Conservation (phyloP, 78 protist species). For the Chrysochromulina tobinii region DNA sequence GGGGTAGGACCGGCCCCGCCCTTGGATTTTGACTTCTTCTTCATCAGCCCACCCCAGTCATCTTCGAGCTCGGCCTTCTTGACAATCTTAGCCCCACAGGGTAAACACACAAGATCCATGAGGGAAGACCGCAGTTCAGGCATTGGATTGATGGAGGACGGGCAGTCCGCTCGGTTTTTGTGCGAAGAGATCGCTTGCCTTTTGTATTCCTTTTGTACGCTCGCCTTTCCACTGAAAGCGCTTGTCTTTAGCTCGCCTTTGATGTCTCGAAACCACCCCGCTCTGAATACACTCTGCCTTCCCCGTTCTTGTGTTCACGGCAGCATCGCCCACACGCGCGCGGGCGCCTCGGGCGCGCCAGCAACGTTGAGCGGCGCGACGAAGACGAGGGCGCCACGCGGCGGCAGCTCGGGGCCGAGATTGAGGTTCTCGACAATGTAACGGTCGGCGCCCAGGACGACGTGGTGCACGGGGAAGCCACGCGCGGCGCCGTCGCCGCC, state of each 20-base stretch:
- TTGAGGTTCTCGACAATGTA: not conserved
- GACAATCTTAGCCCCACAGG: not conserved
- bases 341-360: not conserved
- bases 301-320: too few species aligned
- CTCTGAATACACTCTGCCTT: too few species aligned
- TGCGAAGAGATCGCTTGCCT: too few species aligned
- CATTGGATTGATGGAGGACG: too few species aligned
- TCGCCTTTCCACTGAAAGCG: too few species aligned
- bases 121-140: too few species aligned
- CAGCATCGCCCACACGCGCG: conserved; percentile 1
- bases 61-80: not conserved
- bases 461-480: not conserved
- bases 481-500: not conserved
- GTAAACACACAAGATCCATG: too few species aligned
- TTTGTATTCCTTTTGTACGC: too few species aligned
- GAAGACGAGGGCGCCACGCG: not conserved
- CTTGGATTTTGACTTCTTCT: not conserved
- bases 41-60: not conserved
- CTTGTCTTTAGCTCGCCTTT: too few species aligned
- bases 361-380: not conserved
- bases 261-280: too few species aligned
- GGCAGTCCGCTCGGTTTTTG: too few species aligned
- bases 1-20: not conserved
- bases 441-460: not conserved
- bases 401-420: not conserved